phyloP scores from a whole-genome alignment of 2,329 filamentous ascomycete genomes.

The Scedosporium aurantiacum region DNA sequence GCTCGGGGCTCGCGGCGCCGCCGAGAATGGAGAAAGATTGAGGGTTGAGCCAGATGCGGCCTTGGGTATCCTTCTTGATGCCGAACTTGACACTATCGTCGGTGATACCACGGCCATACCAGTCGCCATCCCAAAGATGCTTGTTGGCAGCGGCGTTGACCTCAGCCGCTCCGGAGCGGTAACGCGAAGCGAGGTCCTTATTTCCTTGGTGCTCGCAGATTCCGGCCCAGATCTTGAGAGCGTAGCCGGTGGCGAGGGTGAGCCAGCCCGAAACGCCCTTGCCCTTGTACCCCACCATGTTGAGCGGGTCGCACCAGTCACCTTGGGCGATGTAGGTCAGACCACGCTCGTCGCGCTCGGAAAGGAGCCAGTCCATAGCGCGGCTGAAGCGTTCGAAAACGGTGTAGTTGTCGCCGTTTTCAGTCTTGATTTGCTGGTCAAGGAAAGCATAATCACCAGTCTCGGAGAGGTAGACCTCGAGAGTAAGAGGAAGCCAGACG shows the following conservation, averaged over 20 bases:
- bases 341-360: conserved; percentile 38
- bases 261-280: conserved; percentile 48
- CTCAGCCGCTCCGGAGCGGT: conserved; percentile 29
- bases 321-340: conserved; percentile 47
- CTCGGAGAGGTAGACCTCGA: conserved; percentile 44
- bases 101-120: conserved; percentile 47
- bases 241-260: conserved; percentile 42
- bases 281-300: conserved; percentile 50
- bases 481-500: conserved; percentile 43
- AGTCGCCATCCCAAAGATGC: conserved; percentile 44
- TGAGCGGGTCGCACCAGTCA: conserved; percentile 52
- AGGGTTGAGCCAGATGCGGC: conserved; percentile 47
- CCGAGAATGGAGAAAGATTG: conserved; percentile 45
- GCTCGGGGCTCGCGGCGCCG: conserved; percentile 32
- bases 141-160: conserved; percentile 39
- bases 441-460: conserved; percentile 42
- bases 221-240: conserved; percentile 40
- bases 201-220: conserved; percentile 34
- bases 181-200: conserved; percentile 29
- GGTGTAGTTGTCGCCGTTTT: conserved; percentile 33
- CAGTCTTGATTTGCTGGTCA: conserved; percentile 28
- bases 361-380: conserved; percentile 47
- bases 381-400: conserved; percentile 43
- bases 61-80: conserved; percentile 36
- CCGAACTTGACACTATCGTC: conserved; percentile 43